phyloP scores from a whole-genome alignment of 306 rosid genomes.

The Betula pendula region DNA sequence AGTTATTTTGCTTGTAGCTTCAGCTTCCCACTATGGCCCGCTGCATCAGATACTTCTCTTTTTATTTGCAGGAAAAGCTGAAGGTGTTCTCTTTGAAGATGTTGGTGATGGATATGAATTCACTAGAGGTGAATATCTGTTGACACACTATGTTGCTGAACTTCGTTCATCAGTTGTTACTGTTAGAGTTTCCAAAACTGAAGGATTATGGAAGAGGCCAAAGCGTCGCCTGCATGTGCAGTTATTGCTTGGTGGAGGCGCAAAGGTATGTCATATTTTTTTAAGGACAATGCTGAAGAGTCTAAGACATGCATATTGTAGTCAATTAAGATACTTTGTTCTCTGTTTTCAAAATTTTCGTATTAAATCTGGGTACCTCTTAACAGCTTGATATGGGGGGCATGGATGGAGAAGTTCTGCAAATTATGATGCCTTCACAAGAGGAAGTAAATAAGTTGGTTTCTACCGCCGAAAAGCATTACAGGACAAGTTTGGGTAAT shows the following conservation, averaged over 20 bases:
- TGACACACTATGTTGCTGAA: conserved; percentile 79
- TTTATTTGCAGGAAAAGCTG: conserved; percentile 72
- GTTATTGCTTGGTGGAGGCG: conserved; percentile 80
- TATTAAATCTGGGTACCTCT: conserved; percentile 17
- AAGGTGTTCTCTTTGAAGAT: conserved; percentile 87
- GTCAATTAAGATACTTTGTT: neutral
- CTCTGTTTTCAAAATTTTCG: neutral
- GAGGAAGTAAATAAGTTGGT: conserved; percentile 63
- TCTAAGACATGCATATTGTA: conserved; percentile 14
- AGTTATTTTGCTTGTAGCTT: no score
- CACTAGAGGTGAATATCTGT: conserved; percentile 65
- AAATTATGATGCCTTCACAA: conserved; percentile 63
- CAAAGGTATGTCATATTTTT: conserved; percentile 58
- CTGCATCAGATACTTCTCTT: conserved; percentile 6
- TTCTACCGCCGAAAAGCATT: conserved; percentile 57
- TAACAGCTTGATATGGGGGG: conserved; percentile 76
- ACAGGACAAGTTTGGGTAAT: conserved; percentile 56
- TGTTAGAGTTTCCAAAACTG: conserved; percentile 57
- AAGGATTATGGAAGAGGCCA: conserved; percentile 86
- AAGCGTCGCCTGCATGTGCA: conserved; percentile 68
- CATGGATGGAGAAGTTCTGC: conserved; percentile 77
- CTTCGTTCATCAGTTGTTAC: conserved; percentile 61
- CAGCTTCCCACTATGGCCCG: no score
- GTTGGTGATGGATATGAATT: conserved; percentile 93
- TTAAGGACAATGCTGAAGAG: conserved; percentile 21